phyloP scores from a whole-genome alignment of 2,329 filamentous ascomycete species.

The Neonectria coccinea region DNA sequence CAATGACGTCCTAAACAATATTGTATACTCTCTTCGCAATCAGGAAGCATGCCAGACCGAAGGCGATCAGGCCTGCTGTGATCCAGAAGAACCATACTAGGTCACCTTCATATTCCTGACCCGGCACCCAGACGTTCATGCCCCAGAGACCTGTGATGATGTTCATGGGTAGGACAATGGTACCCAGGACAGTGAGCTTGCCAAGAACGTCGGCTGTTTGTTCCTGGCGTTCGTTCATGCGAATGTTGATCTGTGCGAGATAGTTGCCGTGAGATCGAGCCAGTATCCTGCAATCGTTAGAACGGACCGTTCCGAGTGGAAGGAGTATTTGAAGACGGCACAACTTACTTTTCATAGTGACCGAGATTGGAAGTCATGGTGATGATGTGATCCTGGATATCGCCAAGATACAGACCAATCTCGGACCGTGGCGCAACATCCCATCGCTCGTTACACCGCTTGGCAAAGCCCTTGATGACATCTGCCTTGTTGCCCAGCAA shows the following conservation, averaged over 20 bases:
- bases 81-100: conserved; percentile 80
- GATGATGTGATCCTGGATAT: conserved; percentile 99
- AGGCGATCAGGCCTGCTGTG: conserved; percentile 80
- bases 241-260: conserved; percentile 98
- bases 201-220: conserved; percentile 95
- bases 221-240: conserved; percentile 98
- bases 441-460: conserved; percentile 98
- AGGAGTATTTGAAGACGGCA: background rate
- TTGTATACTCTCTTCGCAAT: conserved; percentile 87
- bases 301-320: background rate
- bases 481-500: conserved; percentile 97
- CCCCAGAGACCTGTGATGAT: conserved; percentile 99
- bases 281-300: conserved; percentile 72
- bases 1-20: conserved; percentile 68
- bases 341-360: conserved; percentile 91
- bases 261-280: conserved; percentile 95
- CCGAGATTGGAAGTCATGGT: conserved; percentile 97
- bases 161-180: conserved; percentile 98
- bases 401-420: conserved; percentile 96
- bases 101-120: conserved; percentile 83
- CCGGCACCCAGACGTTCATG: conserved; percentile 98
- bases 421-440: conserved; percentile 94
- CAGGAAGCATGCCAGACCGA: conserved; percentile 83
- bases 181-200: conserved; percentile 94
- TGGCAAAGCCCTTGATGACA: conserved; percentile 98